phyloP scores from a whole-genome alignment of 2,329 filamentous ascomycete species.

The Aspergillus sp. region DNA sequence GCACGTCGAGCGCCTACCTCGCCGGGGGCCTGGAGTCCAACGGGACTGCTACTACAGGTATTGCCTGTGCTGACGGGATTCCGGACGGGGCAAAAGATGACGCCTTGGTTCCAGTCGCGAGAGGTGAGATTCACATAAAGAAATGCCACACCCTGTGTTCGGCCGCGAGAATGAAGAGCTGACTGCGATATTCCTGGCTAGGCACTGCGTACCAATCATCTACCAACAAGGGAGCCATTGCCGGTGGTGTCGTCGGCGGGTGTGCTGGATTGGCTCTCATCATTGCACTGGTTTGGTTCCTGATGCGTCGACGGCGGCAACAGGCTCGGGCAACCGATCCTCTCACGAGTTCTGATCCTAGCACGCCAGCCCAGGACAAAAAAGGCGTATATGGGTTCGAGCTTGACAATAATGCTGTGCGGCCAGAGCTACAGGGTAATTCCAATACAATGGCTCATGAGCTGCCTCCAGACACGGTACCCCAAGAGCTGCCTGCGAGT shows the following conservation, averaged over 20 bases:
- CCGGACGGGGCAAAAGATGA: neutral
- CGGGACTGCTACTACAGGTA: neutral
- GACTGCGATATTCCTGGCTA: neutral
- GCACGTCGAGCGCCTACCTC: neutral
- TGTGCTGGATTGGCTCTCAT: neutral
- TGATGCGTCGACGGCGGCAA: neutral
- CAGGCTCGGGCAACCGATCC: no score
- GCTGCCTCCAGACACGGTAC: neutral
- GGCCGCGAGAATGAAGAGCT: neutral
- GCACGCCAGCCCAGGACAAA: neutral
- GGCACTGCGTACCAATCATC: neutral
- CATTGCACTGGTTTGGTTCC: neutral
- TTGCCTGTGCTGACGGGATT: neutral
- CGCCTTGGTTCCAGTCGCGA: neutral
- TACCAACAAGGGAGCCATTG: neutral
- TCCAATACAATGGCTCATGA: neutral
- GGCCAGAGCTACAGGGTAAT: neutral
- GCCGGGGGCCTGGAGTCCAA: neutral
- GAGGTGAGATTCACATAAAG: neutral
- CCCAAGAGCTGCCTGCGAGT: no score
- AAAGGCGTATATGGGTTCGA: neutral
- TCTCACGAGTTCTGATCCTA: neutral
- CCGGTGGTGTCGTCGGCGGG: conserved; percentile 4
- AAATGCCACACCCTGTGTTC: neutral
- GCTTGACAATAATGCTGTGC: neutral